Evolutionary conservation across 2,329 filamentous ascomycete species (phyloP), one percentile per base, ranked within the genome.

Genomic region (Hypocreales sp.): DNA sequence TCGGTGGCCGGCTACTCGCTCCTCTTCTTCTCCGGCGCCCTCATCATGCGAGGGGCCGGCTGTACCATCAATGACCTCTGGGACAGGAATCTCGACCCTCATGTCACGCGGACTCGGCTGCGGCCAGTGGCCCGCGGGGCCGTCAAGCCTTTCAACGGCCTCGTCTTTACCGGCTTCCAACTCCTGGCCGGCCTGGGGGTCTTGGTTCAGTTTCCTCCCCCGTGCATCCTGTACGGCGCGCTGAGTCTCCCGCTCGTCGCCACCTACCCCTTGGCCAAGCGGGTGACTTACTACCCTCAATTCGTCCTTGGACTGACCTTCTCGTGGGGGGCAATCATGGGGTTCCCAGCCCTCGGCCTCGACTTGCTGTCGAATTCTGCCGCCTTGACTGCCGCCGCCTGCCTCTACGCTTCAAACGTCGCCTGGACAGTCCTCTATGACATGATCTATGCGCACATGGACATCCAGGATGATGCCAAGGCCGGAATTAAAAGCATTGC

Each of bases 361-460:
- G 79, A 86, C 37, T 48, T 90, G n/a, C 50, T 87, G 9, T 55
- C 67, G 5, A 68, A 78, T 36, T 55, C 55, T 14, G 51, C 67
- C 1, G 78, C 79, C 3, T 46, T 81, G 31, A 58, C 64, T 4
- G 72, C 78, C 2, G 79, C 79, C 1, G 69, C 62, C 3, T 69
- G 68, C 31, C 56, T 92, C 26, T 92, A 92, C 46, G 56, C 67
- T 8, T 83, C 78, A 23, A 90, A 84, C 40, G 62, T 90, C 15
- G 73, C 80, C 4, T 92, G 84, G 84, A 92, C 82, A 0, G 66
- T 92, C 15, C 55, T 92, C 21, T 92, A 92, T 49, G 83, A 92
- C 48, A 92, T 90, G 72, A 83, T 92, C 18, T 92, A 92, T 50
- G 83, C 83, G 10, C 83, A 92, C 47, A 87, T 90, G 74, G 83